Conservation (phyloP, 768 basidiomycete species). For the Candolleomyces aberdarensis region DNA sequence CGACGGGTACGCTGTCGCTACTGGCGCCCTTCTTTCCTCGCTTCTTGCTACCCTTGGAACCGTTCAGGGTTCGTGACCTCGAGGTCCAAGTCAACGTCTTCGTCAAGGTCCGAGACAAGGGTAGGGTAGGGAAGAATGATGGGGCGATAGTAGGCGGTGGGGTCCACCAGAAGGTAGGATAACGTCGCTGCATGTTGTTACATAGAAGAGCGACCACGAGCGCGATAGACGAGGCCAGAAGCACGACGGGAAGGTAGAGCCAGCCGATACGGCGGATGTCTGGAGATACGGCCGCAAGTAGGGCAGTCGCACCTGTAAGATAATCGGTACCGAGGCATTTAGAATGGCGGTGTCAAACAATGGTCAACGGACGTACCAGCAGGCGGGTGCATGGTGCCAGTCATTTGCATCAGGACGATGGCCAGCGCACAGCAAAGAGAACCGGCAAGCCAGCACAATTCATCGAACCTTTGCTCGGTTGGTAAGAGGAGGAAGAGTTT, state of each 20-base stretch:
- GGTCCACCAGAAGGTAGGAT: constrained; percentile 46
- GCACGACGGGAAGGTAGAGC: constrained; percentile 51
- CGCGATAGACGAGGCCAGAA: constrained; percentile 43
- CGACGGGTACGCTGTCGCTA: neutral
- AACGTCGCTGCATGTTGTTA: constrained; percentile 51
- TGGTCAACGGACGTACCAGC: constrained; percentile 31
- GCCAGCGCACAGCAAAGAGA: constrained; percentile 41
- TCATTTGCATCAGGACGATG: constrained; percentile 50
- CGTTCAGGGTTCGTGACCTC: neutral
- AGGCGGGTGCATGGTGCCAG: constrained; percentile 51
- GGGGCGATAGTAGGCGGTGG: constrained; percentile 12
- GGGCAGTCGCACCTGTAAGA: constrained; percentile 46
- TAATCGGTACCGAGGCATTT: neutral
- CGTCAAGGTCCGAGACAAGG: neutral
- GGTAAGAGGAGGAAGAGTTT: constrained; percentile 48
- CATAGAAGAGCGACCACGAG: constrained; percentile 43
- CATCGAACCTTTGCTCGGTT: constrained; percentile 36
- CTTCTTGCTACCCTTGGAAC: neutral
- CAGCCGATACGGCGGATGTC: constrained; percentile 44
- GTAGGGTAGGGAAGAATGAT: constrained; percentile 5
- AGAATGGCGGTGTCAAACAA: neutral
- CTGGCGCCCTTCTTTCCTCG: neutral
- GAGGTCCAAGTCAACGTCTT: constrained; percentile 1
- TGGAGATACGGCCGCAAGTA: constrained; percentile 42
- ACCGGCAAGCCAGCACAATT: constrained; percentile 49